Percentiles rank a stretch among this genome's conserved stretches.
Evolutionary conservation across 768 basidiomycete species (phyloP).

Genomic region (Termitomyces sp.): DNA sequence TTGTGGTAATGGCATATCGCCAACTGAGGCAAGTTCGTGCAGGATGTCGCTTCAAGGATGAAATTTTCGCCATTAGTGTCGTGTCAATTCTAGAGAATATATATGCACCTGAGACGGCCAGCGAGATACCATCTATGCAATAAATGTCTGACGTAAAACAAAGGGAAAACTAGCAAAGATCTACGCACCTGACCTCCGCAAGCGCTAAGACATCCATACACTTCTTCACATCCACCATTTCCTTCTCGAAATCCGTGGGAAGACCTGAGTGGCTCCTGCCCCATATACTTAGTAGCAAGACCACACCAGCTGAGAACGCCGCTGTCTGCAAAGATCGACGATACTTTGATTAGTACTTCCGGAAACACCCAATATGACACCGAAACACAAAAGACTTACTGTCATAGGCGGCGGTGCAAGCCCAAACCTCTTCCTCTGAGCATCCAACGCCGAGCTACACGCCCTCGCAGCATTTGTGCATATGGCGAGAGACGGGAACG

Average conservation of each 20-base stretch:
- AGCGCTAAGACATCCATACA: conserved; percentile 49
- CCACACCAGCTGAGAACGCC: conserved; percentile 42
- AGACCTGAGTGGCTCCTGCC: conserved; percentile 50
- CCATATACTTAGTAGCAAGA: conserved; percentile 66
- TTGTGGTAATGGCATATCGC: conserved; percentile 60
- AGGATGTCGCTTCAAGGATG: conserved; percentile 51
- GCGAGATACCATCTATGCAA: conserved; percentile 31
- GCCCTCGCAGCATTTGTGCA: conserved; percentile 79
- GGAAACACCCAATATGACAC: background rate
- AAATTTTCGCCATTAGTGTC: conserved; percentile 11
- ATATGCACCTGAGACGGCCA: conserved; percentile 37
- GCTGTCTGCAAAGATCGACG: conserved; percentile 22
- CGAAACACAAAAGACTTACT: conserved; percentile 15
- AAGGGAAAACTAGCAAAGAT: background rate
- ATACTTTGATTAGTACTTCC: background rate
- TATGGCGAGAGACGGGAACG: conserved; percentile 66
- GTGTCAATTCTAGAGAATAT: background rate
- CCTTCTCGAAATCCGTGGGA: conserved; percentile 40
- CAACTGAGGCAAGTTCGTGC: conserved; percentile 63
- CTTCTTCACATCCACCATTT: conserved; percentile 57
- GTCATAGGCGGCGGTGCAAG: conserved; percentile 27
- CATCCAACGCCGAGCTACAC: conserved; percentile 69
- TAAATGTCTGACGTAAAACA: background rate
- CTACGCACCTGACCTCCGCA: conserved; percentile 27
- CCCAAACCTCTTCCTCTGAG: conserved; percentile 32